Evolutionary conservation across 192 early-diverging fungal genomes (phyloP), one percentile per base, ranked within the genome.

Genomic region (Dimargaris cristalligena): DNA sequence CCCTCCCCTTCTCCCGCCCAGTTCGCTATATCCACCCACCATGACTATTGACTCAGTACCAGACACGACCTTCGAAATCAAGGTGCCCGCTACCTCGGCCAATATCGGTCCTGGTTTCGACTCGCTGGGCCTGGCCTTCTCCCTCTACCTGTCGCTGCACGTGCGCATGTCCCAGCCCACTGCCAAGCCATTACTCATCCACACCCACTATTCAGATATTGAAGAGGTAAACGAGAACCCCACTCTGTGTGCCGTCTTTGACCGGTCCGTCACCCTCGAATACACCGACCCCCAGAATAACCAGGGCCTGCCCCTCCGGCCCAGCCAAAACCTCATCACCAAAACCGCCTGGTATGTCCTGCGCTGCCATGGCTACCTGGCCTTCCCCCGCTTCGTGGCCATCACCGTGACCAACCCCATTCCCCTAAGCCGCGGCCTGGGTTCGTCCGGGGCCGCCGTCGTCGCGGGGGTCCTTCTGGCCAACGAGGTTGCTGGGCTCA

Each of bases 31-130:
- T n/a, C n/a, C 38, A 41, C 38, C 38, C 38, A 10, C 38, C 38
- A 6, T 41, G 8, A 6, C 38, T 41, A 41, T 41, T 16, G 38
- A 10, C 38, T 10, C 38, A 16, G 16, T 41, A 16, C 8, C 38
- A 6, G 38, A 41, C 38, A 41, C 38, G 8, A 16, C 16, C 38
- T 73, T 78, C 60, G 64, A 71, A 52, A 90, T 99, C 69, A 73
- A 67, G 25, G 90, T 93, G n/a, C 94, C 96, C 8, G 85, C 86
- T 29, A 93, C 94, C 11, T 87, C 96, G n/a, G 86, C 96, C 57
- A 99, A 99, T 70, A 84, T 99, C 50, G 96, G 96, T 18, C 92
- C 94, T 20, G 96, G 96, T 35, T 99, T 93, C 67, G 96, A 99
- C 68, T 85, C 88, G 25, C 78, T 99, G 38, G 96, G 96, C 26